Base-by-base conservation (phyloP, 139 green algal genomes). In the Micractinium sp. region DNA sequence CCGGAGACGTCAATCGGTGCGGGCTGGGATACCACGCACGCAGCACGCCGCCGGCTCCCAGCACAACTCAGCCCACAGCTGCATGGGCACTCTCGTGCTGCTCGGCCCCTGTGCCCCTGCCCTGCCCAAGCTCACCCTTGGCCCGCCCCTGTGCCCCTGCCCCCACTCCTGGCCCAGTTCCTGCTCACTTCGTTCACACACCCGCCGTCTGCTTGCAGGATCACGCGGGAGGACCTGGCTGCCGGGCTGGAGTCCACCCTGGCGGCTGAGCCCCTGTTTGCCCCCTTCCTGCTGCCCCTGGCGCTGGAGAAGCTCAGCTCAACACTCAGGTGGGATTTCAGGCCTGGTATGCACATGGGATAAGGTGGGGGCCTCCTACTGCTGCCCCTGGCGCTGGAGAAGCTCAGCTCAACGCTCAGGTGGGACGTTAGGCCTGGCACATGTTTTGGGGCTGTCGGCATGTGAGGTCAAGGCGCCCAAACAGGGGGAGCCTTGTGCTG, bases 231-330 rank as follows among this genome's bases (percentile, higher is more conserved):
- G 35, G 53, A 92, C 47, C 86, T 96, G 82, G 93, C 93, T 23
- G 41, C 7, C 1, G 88, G 33, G 19, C 89, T 96, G 83, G 36
- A 93, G 38, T 61, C 23, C 27, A 81, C 90, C 0, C 85, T 96
- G 66, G 83, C 88, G 2, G 85, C 75, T 19, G 86, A 76, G 39
- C 91, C 93, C 2, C 74, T 85, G 18, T 95, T 95, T 89, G 91
- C 90, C 0, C 53, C 85, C 31, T 78, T 89, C 81, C 60, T 92
- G 23, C 36, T 96, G 9, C 91, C 92, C 9, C 73, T 96, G 85
- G 38, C 93, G 56, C 33, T 90, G 25, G 94, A 96, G n/a, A 96
- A 96, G 87, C 79, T 96, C 23, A 85, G 86, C 29, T 94, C 94
- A 22, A 84, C 67, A 7, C 47, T 93, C 23, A 89, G 80, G 87